phyloP scores from a whole-genome alignment of 805 yeast species.

The Ogataea pilisensis region DNA sequence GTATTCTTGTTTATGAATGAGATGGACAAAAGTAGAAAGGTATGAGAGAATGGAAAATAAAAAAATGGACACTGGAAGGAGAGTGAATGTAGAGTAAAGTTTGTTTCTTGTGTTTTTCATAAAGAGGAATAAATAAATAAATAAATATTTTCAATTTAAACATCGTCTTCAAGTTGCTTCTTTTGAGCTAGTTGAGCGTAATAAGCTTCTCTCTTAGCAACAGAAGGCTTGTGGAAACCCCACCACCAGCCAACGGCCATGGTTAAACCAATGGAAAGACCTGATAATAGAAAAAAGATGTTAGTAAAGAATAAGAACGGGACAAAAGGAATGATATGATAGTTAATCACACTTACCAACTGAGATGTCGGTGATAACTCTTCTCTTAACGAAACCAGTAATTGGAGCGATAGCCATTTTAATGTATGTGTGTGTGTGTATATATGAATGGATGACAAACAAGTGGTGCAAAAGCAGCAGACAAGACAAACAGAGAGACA shows the following conservation, averaged over 20 bases:
- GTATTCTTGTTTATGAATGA: too few species aligned
- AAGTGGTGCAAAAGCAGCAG: too few species aligned
- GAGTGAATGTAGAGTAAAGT: too few species aligned
- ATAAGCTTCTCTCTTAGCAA: conserved; percentile 77
- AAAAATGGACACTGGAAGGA: too few species aligned
- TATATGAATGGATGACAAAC: too few species aligned
- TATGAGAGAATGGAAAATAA: too few species aligned
- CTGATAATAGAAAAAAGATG: conserved; percentile 11
- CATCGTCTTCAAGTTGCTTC: conserved; percentile 55
- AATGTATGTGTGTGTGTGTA: conserved; percentile 4
- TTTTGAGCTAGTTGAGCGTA: conserved; percentile 74
- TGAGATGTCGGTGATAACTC: conserved; percentile 72
- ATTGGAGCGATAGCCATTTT: conserved; percentile 80
- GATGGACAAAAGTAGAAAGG: too few species aligned
- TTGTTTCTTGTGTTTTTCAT: too few species aligned
- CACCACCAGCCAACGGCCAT: conserved; percentile 81
- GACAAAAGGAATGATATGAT: neutral
- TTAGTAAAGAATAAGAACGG: conserved; percentile 6
- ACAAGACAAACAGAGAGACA: too few species aligned
- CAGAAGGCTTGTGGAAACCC: conserved; percentile 72
- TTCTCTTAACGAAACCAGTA: conserved; percentile 76
- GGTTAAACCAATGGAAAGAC: conserved; percentile 32
- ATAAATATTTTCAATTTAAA: conserved; percentile 8
- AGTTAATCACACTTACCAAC: conserved; percentile 71
- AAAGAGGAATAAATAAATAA: neutral